Conservation (phyloP, 176 grass and related monocot genomes). For the Tillandsia fasciculata region DNA sequence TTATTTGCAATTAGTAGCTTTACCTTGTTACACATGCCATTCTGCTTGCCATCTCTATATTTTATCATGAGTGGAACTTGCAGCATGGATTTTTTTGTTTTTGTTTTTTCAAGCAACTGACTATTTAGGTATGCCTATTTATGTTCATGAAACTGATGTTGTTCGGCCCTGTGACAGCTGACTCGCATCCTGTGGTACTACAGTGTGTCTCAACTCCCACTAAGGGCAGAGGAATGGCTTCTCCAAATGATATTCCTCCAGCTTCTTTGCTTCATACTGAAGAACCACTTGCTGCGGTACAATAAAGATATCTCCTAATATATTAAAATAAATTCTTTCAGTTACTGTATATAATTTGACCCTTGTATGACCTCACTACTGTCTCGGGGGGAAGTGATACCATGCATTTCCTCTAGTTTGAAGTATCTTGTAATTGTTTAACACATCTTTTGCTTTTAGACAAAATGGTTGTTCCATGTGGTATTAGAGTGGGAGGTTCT, state of each 20-base stretch:
- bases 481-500: neutral
- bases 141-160: conserved; percentile 17
- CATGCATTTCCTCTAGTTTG: neutral
- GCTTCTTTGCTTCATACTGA: conserved; percentile 72
- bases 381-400: neutral
- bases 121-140: neutral
- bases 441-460: neutral
- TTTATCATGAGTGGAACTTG: neutral
- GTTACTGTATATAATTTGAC: neutral
- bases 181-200: conserved; percentile 28
- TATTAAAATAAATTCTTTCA: conserved; percentile 9
- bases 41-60: neutral
- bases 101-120: conserved; percentile 1
- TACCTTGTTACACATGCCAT: neutral
- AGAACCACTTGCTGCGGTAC: conserved; percentile 79
- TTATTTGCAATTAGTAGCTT: neutral
- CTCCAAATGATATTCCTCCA: conserved; percentile 49
- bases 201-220: conserved; percentile 43
- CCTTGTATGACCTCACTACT: neutral
- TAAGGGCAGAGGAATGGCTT: conserved; percentile 81
- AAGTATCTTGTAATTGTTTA: neutral
- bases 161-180: conserved; percentile 34
- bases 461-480: neutral
- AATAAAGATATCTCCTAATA: conserved; percentile 6
- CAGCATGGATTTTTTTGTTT: neutral